Percentiles rank a stretch among this genome's conserved stretches.
Evolutionary conservation across 2,329 filamentous ascomycete genomes (phyloP).

Genomic region (Blastomyces silverae): DNA sequence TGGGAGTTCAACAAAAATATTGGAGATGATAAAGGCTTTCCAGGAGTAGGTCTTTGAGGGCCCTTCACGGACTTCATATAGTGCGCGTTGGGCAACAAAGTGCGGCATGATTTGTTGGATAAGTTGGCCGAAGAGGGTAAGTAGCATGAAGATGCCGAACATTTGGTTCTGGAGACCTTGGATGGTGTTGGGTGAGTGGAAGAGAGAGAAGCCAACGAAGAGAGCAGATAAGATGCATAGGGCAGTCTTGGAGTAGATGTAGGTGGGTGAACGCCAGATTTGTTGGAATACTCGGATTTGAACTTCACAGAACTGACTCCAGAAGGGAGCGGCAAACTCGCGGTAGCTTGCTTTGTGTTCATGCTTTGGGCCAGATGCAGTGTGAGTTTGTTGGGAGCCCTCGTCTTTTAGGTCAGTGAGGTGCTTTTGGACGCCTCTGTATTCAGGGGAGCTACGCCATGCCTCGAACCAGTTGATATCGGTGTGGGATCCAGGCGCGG

Average conservation of each 20-base stretch:
- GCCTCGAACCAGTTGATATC: conserved; percentile 51
- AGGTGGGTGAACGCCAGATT: conserved; percentile 82
- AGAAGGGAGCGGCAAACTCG: conserved; percentile 74
- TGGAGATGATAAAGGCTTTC: conserved; percentile 61
- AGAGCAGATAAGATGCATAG: conserved; percentile 50
- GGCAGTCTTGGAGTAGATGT: conserved; percentile 65
- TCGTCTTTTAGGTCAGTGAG: conserved; percentile 55
- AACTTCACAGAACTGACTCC: conserved; percentile 59
- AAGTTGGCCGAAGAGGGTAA: conserved; percentile 65
- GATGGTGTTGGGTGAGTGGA: conserved; percentile 62
- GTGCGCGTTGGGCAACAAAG: conserved; percentile 51
- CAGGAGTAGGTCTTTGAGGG: conserved; percentile 66
- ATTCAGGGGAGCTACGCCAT: conserved; percentile 50
- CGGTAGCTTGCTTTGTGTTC: conserved; percentile 28
- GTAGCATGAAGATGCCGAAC: conserved; percentile 77
- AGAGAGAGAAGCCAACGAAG: conserved; percentile 80
- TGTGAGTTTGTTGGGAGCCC: neutral
- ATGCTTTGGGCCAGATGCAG: neutral
- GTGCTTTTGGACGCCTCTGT: conserved; percentile 49
- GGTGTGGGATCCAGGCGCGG: conserved; percentile 55
- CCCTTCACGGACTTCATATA: conserved; percentile 55
- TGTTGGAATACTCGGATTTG: conserved; percentile 76
- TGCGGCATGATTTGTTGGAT: conserved; percentile 50
- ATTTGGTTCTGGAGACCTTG: conserved; percentile 86
- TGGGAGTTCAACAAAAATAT: conserved; percentile 64